Percentiles rank a stretch among this genome's conserved stretches.
Evolutionary conservation across 768 basidiomycete genomes (phyloP).

Genomic region (Tylopilus vinaceipallidus): DNA sequence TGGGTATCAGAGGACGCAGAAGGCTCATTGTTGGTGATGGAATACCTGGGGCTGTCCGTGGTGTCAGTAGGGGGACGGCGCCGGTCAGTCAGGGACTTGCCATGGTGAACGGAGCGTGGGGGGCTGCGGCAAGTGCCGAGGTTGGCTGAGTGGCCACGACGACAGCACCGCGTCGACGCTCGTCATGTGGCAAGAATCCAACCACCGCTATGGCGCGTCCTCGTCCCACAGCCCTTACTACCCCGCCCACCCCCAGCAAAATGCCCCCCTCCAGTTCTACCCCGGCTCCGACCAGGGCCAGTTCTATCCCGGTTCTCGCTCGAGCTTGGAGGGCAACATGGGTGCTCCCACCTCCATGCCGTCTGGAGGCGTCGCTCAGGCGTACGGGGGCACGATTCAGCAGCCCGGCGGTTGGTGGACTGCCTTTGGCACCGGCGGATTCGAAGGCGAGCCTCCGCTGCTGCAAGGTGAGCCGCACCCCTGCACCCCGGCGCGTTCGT

Average conservation of each 20-base stretch:
- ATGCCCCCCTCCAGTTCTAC: slow-evolving; percentile 75
- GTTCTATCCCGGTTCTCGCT: slow-evolving; percentile 68
- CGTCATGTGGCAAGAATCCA: slow-evolving; percentile 76
- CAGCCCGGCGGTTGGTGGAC: slow-evolving; percentile 85
- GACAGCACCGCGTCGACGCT: not conserved
- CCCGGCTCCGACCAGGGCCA: slow-evolving; percentile 53
- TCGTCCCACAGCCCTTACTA: slow-evolving; percentile 63
- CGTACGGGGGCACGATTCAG: slow-evolving; percentile 75
- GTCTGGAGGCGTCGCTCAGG: slow-evolving; percentile 42
- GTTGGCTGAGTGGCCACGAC: slow-evolving; percentile 9
- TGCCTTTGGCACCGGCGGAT: slow-evolving; percentile 92
- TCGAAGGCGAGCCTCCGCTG: slow-evolving; percentile 94
- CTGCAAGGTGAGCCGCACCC: slow-evolving; percentile 71
- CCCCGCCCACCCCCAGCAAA: slow-evolving; percentile 43
- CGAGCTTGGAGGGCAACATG: slow-evolving; percentile 75
- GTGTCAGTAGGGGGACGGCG: slow-evolving; percentile 12
- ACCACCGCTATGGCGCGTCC: slow-evolving; percentile 53
- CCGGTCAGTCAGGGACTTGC: slow-evolving; percentile 15
- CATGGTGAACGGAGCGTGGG: slow-evolving; percentile 19
- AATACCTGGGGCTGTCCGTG: slow-evolving; percentile 62
- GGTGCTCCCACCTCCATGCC: slow-evolving; percentile 53
- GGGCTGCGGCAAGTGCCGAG: slow-evolving; percentile 30
- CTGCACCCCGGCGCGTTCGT: not conserved
- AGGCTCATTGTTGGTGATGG: not conserved
- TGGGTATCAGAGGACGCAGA: slow-evolving; percentile 7